Evolutionary conservation across 495 filamentous ascomycete genomes (phyloP), one percentile per base, ranked within the genome.

Genomic region (Penicillium longicatenatum): DNA sequence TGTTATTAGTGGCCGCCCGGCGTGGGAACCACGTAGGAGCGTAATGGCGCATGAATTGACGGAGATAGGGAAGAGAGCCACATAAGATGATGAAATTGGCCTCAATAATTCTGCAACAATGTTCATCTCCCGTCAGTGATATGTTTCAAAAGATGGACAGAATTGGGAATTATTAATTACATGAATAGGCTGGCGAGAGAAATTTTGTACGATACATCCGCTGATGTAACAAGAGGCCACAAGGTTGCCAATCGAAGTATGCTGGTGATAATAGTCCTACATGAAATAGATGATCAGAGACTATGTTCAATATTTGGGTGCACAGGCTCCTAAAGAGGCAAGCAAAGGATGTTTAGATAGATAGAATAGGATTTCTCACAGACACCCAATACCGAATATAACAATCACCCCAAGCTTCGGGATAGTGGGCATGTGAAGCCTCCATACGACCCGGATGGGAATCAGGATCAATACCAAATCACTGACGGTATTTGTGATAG

Each of bases 401-500:
- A 48, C 12, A 8, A 30, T 30, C 21, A 30, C 45, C 2, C 45
- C 45, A 4, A 48, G 9, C n/a, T 48, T 48, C 16, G 22, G 24
- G 2, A 30, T 17, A 1, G 30, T 12, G 6, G 22, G 67, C 54
- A 74, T 49, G 0, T 54, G 58, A 1, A 74, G 57, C 3, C 52
- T 16, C 21, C 46, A 47, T 4, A 79, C 60, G 2, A 74, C 48
- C 14, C 67, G 68, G 0, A 77, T 48, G 0, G 77, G 74, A 7
- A 76, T 60, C 8, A 70, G n/a, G 0, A 77, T 64, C 19, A 80
- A 46, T 4, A 70, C 57, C 9, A 79, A 19, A 21, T 80, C 76
- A 24, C 65, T 76, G 4, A 60, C 45, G 37, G 75, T 79, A 41
- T 80, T 80, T 19, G 73, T 67, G 4, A 65, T 60, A 0, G 76